Percentiles rank a stretch among this genome's conserved stretches.
Conservation (phyloP, 768 basidiomycete genomes). For the Trametes cinnabarina region DNA sequence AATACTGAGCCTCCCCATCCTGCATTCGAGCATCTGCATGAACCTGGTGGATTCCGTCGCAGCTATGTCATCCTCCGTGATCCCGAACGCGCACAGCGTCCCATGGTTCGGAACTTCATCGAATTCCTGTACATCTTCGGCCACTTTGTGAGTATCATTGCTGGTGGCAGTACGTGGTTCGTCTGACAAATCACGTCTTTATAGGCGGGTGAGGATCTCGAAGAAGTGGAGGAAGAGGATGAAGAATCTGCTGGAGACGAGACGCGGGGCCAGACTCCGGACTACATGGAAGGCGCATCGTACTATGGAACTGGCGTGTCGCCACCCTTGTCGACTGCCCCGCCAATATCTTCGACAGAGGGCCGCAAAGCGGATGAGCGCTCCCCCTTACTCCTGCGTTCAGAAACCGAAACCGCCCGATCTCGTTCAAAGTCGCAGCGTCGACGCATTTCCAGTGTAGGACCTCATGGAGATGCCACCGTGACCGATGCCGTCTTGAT, state of each 20-base stretch:
- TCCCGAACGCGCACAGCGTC: slow-evolving; percentile 36
- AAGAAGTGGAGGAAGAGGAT: slow-evolving; percentile 63
- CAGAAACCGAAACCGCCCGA: slow-evolving; percentile 37
- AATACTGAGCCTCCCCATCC: slow-evolving; percentile 54
- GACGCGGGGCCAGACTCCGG: slow-evolving; percentile 12
- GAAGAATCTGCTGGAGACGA: slow-evolving; percentile 40
- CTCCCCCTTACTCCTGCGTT: slow-evolving; percentile 51
- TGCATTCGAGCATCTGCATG: slow-evolving; percentile 88
- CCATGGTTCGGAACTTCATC: slow-evolving; percentile 80
- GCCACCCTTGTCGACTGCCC: slow-evolving; percentile 1
- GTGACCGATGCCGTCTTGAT: slow-evolving; percentile 91
- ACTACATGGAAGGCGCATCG: slow-evolving; percentile 7
- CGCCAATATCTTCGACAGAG: slow-evolving; percentile 6
- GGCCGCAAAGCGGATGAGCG: slow-evolving; percentile 42
- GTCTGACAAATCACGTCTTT: not conserved
- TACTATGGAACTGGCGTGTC: slow-evolving; percentile 10
- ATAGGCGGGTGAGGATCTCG: slow-evolving; percentile 84
- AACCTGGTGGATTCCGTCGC: slow-evolving; percentile 91
- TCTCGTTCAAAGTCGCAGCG: slow-evolving; percentile 45
- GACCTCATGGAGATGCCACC: slow-evolving; percentile 79
- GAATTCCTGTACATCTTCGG: slow-evolving; percentile 95
- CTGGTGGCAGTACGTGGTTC: not conserved
- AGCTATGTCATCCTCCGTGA: slow-evolving; percentile 75
- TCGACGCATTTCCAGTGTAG: slow-evolving; percentile 50
- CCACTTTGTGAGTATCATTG: slow-evolving; percentile 73